Percentiles rank a stretch among this genome's conserved stretches.
These are phyloP conservation scores for Acacia crassicarpa DNA, from an alignment of 306 rosid genomes.

Conservation along the genomic window DNA sequence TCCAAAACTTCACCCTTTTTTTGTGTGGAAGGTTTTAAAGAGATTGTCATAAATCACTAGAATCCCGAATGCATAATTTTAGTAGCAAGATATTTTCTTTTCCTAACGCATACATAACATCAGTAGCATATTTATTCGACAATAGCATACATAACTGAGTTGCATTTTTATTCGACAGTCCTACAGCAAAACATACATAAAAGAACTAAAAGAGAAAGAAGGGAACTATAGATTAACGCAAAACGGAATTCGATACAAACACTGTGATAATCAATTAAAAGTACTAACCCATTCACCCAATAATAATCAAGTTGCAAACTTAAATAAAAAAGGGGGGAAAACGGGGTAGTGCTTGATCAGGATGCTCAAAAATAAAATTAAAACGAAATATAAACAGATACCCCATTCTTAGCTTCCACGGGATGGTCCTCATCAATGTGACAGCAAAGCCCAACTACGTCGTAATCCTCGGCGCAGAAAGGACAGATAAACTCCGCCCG, in stretches of 20 bases:
- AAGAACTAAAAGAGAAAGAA: background rate
- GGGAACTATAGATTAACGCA: background rate
- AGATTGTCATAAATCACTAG: background rate
- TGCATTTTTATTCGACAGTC: background rate
- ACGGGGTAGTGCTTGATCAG: background rate
- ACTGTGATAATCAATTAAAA: background rate
- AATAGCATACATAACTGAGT: background rate
- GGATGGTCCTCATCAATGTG: conserved; percentile 87
- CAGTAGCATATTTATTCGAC: background rate
- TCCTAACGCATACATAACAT: background rate
- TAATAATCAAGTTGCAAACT: background rate
- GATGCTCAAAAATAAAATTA: background rate
- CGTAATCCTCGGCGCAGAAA: conserved; percentile 75
- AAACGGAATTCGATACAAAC: background rate
- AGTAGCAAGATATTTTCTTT: background rate
- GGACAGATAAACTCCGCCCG: conserved; percentile 74
- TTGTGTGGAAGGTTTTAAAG: background rate
- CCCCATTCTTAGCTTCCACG: conserved; percentile 72
- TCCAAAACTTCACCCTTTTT: background rate
- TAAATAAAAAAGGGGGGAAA: too few species aligned
- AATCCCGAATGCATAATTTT: background rate
- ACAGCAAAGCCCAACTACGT: conserved; percentile 79
- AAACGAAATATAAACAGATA: conserved; percentile 1
- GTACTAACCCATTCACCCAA: background rate
- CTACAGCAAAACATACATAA: background rate